Evolutionary conservation across 768 basidiomycete genomes (phyloP), one percentile per base, ranked within the genome.

Genomic region (Pisolithus sp.): DNA sequence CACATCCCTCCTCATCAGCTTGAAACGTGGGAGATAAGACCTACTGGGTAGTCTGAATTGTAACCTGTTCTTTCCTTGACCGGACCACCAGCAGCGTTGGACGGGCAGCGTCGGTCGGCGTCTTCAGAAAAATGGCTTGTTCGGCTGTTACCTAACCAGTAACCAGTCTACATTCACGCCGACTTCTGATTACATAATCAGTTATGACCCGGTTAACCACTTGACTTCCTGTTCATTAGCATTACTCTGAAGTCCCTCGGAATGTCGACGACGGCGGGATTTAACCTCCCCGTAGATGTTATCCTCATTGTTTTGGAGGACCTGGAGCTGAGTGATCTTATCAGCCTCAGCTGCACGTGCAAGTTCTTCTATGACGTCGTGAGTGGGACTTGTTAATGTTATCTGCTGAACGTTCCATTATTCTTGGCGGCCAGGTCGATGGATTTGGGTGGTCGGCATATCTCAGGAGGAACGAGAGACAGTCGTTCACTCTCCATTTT

Each of bases 1-100:
- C 46, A 95, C 91, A 83, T 96, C 93, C 69, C 91, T 79, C 65
- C 92, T 78, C 89, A 93, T 93, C 60, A 55, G 63, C 63, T 55
- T 39, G 39, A 58, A 46, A 34, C 56, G 57, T 46, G 46, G 28
- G 30, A 36, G n/a, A 13, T 7, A 12, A 30, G 7, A 12, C 38
- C 38, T 17, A n/a, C 23, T 46, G 38, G n/a, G 7, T 20, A 34
- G 17, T 20, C 8, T 17, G n/a, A 15, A 17, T 18, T 48, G 23
- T 18, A 21, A 9, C 4, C 40, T 40, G 7, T 40, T 20, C 39
- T 43, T 43, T n/a, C 10, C 41, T 26, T 45, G 43, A 26, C 24
- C 23, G 4, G 8, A 26, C 28, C 23, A n/a, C 7, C 13, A 17
- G 24, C 17, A 23, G 42, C 23, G 20, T 20, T 10, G 7, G 42